phyloP scores from a whole-genome alignment of 345 rosid genomes.

The Syzygium aqueum region DNA sequence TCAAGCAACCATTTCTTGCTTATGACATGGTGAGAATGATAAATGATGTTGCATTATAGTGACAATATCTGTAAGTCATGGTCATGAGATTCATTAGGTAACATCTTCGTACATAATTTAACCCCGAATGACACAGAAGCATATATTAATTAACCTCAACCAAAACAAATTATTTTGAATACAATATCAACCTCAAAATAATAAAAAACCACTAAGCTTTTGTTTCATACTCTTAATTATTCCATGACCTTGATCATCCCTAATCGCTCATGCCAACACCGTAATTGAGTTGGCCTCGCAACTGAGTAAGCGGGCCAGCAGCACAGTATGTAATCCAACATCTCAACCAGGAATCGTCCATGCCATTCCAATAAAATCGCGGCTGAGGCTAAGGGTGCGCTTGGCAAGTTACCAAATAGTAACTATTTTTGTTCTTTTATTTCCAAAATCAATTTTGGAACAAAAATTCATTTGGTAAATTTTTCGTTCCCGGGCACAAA shows the following conservation, averaged over 20 bases:
- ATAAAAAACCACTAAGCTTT: neutral
- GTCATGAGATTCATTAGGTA: neutral
- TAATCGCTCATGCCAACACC: neutral
- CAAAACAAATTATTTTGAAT: neutral
- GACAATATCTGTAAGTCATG: neutral
- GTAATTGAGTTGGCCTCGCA: neutral
- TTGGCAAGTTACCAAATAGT: too few relatives aligned
- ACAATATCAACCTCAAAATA: neutral
- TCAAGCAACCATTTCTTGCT: neutral
- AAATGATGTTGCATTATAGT: neutral
- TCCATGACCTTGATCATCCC: neutral
- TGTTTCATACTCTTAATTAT: neutral
- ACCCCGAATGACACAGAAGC: neutral
- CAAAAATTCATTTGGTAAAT: too few relatives aligned
- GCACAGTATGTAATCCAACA: neutral
- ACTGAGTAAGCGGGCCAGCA: neutral
- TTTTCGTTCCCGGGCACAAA: too few relatives aligned
- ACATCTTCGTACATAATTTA: neutral
- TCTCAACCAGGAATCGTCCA: neutral
- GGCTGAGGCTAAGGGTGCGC: neutral
- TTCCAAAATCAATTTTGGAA: too few relatives aligned
- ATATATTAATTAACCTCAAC: neutral
- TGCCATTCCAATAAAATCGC: neutral
- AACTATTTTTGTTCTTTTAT: too few relatives aligned
- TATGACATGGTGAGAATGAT: neutral